A percentile compares a stretch with the other conserved stretches of the same genome.
Evolutionary conservation across 495 filamentous ascomycete genomes (phyloP).

Genomic region (Trichoderma asperelloides): DNA sequence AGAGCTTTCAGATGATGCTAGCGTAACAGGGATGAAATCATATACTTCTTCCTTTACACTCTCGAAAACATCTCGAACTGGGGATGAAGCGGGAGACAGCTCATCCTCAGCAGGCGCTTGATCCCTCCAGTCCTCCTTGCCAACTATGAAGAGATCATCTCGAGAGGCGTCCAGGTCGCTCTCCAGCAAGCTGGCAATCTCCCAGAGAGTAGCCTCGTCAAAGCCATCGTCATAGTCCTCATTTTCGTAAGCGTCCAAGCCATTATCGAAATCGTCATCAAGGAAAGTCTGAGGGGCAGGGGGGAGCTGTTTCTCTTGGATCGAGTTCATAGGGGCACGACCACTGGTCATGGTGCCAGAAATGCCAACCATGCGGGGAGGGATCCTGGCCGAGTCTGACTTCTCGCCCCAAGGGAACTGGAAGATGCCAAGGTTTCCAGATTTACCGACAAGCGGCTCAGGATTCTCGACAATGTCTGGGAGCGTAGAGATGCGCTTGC

Average conservation of each 20-base stretch:
- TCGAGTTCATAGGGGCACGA: neutral
- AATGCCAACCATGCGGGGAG: constrained; percentile 30
- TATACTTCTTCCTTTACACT: neutral
- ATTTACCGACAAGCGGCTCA: constrained; percentile 40
- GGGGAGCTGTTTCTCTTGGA: constrained; percentile 5
- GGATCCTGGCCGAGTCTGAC: constrained; percentile 40
- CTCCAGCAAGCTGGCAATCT: constrained; percentile 46
- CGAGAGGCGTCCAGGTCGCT: constrained; percentile 18
- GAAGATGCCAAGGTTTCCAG: constrained; percentile 46
- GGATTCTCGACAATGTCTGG: constrained; percentile 50
- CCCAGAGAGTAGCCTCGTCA: constrained; percentile 48
- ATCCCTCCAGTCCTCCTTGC: neutral
- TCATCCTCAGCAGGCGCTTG: neutral
- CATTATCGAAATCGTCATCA: constrained; percentile 40
- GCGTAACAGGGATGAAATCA: neutral
- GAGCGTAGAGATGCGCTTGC: constrained; percentile 41
- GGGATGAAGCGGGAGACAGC: neutral
- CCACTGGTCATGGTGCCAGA: constrained; percentile 37
- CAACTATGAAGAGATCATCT: neutral
- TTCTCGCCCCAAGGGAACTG: constrained; percentile 50
- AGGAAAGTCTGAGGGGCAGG: constrained; percentile 27
- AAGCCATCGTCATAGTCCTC: constrained; percentile 42
- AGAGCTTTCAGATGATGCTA: neutral
- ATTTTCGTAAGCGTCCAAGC: constrained; percentile 25
- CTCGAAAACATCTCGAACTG: neutral